Base-by-base conservation (phyloP, 2,329 filamentous ascomycete species). In the Aspergillus pseudoterreus region DNA sequence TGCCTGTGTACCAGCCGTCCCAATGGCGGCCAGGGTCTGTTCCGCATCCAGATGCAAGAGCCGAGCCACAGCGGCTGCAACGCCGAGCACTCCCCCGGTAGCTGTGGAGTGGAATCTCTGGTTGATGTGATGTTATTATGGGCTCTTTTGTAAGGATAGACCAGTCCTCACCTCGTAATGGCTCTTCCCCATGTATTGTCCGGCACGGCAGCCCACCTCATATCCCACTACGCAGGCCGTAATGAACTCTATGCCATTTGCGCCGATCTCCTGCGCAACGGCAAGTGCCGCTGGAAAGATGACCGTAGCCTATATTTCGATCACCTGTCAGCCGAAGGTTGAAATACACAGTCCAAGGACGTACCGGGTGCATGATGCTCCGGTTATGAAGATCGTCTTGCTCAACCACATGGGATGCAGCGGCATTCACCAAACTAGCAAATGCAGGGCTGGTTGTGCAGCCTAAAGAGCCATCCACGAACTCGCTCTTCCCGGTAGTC, bases 331-430 rank as follows among this genome's bases (percentile, higher is more conserved):
- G 27, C 1, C 22, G 30, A 19, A 3, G 44, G 30, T 3, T 19
- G 38, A 32, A 24, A 11, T 9, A 35, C 12, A 43, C 27, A 30
- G 27, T 22, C 27, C 27, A 30, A 4, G 14, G 35, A 55, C 63
- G 44, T 47, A 67, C 65, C 15, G 65, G 65, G 54, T 68, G 65
- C 62, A 63, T 64, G 35, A 68, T 67, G 51, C 65, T 67, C 21
- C 64, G 52, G 52, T 66, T 68, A 45, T 68, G 65, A 42, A 68
- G 58, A 54, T 68, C 65, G 57, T 68, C 65, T 42, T 67, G 65
- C 47, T 68, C 65, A 6, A 68, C 65, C 2, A 67, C 65, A 54
- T 68, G 65, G 15, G 64, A 63, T 4, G 65, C 57, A 32, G 64
- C 65, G 12, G 56, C 65, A 51, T 68, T 68, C 4, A 67, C 52